These are phyloP conservation scores for Pyrus hybrid DNA, from an alignment of 331 rosid species.

Conservation along the genomic window DNA sequence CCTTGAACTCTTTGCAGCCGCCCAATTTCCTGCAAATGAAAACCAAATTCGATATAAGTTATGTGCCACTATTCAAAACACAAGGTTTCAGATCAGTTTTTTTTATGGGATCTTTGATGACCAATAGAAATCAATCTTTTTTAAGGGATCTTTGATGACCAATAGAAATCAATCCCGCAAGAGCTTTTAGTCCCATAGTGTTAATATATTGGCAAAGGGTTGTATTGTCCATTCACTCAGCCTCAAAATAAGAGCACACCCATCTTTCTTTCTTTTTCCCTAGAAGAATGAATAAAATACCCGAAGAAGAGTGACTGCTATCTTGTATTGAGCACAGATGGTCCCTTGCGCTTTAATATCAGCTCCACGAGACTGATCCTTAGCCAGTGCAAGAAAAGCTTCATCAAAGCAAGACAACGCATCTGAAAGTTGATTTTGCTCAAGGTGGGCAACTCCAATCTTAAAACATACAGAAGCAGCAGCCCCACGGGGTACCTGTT, in stretches of 20 bases:
- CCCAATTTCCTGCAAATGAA: conserved; percentile 69
- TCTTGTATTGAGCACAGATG: conserved; percentile 96
- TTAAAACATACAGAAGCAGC: conserved; percentile 83
- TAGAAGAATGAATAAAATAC: conserved; percentile 30
- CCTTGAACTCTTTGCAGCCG: conserved; percentile 88
- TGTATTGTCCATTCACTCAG: not conserved
- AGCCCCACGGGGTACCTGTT: conserved; percentile 94
- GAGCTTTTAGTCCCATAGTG: not conserved
- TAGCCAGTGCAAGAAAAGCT: conserved; percentile 90
- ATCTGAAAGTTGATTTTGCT: conserved; percentile 89
- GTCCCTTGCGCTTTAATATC: conserved; percentile 98
- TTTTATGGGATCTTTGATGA: not conserved
- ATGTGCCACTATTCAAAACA: conserved; percentile 15
- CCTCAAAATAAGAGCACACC: conserved; percentile 15
- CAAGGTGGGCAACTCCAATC: conserved; percentile 94
- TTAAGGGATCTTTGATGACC: too few relatives aligned
- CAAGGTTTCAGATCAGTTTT: not conserved
- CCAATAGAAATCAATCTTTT: too few relatives aligned
- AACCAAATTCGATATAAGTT: conserved; percentile 12
- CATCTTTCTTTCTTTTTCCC: not conserved
- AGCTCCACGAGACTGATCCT: conserved; percentile 91
- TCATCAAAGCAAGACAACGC: conserved; percentile 94
- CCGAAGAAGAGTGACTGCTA: conserved; percentile 89
- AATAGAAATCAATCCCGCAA: not conserved
- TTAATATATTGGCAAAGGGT: not conserved